phyloP scores from a whole-genome alignment of 164 flowering plant species.

The Vitis riparia region DNA sequence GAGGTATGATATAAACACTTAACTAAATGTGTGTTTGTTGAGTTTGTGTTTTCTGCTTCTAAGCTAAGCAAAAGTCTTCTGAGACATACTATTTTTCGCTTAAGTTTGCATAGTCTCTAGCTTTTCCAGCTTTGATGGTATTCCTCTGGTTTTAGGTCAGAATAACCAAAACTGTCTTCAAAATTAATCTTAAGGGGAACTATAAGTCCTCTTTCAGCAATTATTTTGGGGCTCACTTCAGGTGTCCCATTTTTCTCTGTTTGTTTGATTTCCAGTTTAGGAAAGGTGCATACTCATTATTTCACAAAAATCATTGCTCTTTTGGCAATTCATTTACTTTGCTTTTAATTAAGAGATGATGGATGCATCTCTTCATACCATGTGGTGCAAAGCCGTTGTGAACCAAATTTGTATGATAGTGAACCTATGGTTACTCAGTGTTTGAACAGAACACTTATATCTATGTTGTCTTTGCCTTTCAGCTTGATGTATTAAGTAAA shows the following conservation, averaged over 20 bases:
- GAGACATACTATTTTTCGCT: background rate
- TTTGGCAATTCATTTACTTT: too few species aligned
- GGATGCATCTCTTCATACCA: background rate
- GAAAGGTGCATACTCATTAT: background rate
- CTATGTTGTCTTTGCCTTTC: conserved; percentile 19
- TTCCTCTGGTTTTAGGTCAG: background rate
- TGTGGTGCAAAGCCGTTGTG: background rate
- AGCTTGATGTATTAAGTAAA: conserved; percentile 83
- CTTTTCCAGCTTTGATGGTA: background rate
- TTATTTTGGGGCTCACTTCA: background rate
- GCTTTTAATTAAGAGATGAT: too few species aligned
- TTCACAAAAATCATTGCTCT: background rate
- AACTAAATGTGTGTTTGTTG: background rate
- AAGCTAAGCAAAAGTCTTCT: background rate
- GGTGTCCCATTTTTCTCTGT: background rate
- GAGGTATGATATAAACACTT: conserved; percentile 52
- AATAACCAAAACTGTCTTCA: background rate
- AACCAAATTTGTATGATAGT: too few species aligned
- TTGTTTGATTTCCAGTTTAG: background rate
- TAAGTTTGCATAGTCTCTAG: background rate
- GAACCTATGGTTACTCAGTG: background rate
- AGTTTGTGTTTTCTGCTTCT: background rate
- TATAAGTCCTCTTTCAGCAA: background rate
- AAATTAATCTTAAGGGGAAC: background rate
- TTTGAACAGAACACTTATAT: background rate